phyloP scores from a whole-genome alignment of 1,139 yeast genomes.

The Citeromyces siamensis region DNA sequence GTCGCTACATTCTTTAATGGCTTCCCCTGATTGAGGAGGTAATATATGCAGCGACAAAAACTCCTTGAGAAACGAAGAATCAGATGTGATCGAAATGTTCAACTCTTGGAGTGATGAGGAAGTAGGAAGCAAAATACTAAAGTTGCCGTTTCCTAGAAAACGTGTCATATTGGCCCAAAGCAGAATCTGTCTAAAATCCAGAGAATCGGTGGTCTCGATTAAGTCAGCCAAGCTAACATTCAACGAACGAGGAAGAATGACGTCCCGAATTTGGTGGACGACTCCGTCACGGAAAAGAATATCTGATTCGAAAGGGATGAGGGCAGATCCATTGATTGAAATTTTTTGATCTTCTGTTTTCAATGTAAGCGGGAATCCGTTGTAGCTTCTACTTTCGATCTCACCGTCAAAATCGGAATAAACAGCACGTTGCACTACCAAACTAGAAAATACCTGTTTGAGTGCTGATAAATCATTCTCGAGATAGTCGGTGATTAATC shows the following conservation, averaged over 20 bases:
- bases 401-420: slow-evolving; percentile 47
- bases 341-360: slow-evolving; percentile 12
- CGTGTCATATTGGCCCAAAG: slow-evolving; percentile 21
- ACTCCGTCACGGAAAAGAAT: slow-evolving; percentile 78
- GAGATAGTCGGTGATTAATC: slow-evolving; percentile 49
- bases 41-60: slow-evolving; percentile 61
- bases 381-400: slow-evolving; percentile 21
- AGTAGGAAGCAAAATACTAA: slow-evolving; percentile 68
- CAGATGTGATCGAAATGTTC: slow-evolving; percentile 34
- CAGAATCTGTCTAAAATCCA: slow-evolving; percentile 36
- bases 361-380: slow-evolving; percentile 23
- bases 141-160: slow-evolving; percentile 23
- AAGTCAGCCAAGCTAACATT: slow-evolving; percentile 45
- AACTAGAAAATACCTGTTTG: slow-evolving; percentile 36
- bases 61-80: slow-evolving; percentile 27
- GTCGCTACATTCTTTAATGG: slow-evolving; percentile 29
- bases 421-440: slow-evolving; percentile 49
- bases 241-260: slow-evolving; percentile 47
- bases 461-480: slow-evolving; percentile 38
- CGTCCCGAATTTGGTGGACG: slow-evolving; percentile 51
- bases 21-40: slow-evolving; percentile 34
- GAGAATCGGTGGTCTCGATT: slow-evolving; percentile 33
- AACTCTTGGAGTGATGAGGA: slow-evolving; percentile 39
- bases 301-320: slow-evolving; percentile 30
- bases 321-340: slow-evolving; percentile 14